Evolutionary conservation across 768 basidiomycete species (phyloP).

Genomic region (Trametopsis cervina): DNA sequence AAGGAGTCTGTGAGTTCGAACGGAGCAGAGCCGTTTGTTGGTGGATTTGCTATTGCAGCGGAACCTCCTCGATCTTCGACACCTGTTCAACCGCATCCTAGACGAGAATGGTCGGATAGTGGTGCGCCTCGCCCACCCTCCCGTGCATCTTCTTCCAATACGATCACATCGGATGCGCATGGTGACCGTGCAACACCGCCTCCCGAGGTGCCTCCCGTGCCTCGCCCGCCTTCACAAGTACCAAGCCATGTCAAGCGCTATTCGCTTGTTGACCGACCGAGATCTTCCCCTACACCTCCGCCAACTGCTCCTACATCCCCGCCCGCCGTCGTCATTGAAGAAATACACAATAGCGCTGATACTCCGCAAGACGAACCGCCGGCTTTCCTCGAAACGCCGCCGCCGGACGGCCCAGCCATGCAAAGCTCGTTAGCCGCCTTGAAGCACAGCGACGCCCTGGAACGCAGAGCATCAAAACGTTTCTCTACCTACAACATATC

Average conservation of each 20-base stretch:
- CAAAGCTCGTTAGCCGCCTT: conserved; percentile 83
- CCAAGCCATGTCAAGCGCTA: conserved; percentile 73
- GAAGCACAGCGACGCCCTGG: conserved; percentile 78
- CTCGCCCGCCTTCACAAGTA: conserved; percentile 18
- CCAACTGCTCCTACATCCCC: conserved; percentile 17
- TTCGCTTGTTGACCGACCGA: conserved; percentile 70
- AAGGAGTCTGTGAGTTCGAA: conserved; percentile 20
- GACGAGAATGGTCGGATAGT: conserved; percentile 5
- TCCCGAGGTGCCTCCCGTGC: conserved; percentile 11
- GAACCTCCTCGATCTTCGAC: conserved; percentile 16
- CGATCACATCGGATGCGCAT: background rate
- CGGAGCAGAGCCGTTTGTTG: conserved; percentile 40
- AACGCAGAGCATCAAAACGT: conserved; percentile 90
- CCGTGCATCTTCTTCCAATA: conserved; percentile 5
- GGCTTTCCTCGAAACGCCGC: conserved; percentile 15
- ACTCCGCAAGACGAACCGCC: conserved; percentile 3
- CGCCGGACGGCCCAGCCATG: conserved; percentile 50
- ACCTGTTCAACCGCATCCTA: conserved; percentile 11
- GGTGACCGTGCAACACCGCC: background rate
- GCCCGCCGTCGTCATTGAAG: conserved; percentile 47
- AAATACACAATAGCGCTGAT: conserved; percentile 26
- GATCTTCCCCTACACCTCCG: conserved; percentile 30
- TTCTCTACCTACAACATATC: conserved; percentile 93
- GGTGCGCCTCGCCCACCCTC: conserved; percentile 10
- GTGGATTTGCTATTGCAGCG: conserved; percentile 36